Evolutionary conservation across 2,329 filamentous ascomycete species (phyloP).

Genomic region (Phyllosticta paracitricarpa): DNA sequence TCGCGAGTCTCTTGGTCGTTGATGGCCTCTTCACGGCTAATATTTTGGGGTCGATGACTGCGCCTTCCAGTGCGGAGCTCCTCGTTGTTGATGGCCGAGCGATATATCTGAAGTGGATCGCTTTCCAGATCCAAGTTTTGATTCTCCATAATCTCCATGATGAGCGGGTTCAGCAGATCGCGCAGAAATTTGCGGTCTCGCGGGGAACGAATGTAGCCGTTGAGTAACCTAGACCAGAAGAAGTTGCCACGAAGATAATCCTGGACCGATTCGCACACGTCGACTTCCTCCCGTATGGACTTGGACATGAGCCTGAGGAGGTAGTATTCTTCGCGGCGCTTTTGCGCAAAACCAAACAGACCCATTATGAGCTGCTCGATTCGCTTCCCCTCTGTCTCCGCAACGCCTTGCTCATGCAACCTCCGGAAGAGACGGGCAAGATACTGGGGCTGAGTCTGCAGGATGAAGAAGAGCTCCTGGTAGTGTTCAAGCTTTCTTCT

Average conservation of each 20-base stretch:
- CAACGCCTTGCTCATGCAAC: conserved; percentile 69
- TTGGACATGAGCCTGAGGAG: conserved; percentile 77
- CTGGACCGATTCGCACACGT: conserved; percentile 60
- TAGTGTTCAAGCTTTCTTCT: conserved; percentile 92
- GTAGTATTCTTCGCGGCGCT: conserved; percentile 93
- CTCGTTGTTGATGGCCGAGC: conserved; percentile 91
- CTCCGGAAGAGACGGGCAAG: conserved; percentile 79
- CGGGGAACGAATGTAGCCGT: conserved; percentile 82
- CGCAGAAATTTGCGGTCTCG: conserved; percentile 86
- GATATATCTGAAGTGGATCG: conserved; percentile 94
- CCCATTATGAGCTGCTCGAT: conserved; percentile 94
- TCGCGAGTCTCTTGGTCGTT: conserved; percentile 85
- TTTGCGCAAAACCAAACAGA: conserved; percentile 93
- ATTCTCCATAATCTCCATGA: conserved; percentile 88
- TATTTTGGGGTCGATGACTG: conserved; percentile 70
- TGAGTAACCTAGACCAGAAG: conserved; percentile 83
- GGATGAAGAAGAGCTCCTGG: conserved; percentile 92
- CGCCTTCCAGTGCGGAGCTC: conserved; percentile 83
- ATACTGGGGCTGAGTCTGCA: conserved; percentile 95
- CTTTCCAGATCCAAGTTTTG: conserved; percentile 86
- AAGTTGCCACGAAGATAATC: conserved; percentile 85
- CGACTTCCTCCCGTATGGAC: conserved; percentile 78
- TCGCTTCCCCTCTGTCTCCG: conserved; percentile 86
- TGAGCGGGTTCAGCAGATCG: conserved; percentile 72
- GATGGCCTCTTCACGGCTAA: conserved; percentile 89